These are phyloP conservation scores for Tympanopsis confertula DNA, from an alignment of 2,329 filamentous ascomycete species.

Conservation along the genomic window DNA sequence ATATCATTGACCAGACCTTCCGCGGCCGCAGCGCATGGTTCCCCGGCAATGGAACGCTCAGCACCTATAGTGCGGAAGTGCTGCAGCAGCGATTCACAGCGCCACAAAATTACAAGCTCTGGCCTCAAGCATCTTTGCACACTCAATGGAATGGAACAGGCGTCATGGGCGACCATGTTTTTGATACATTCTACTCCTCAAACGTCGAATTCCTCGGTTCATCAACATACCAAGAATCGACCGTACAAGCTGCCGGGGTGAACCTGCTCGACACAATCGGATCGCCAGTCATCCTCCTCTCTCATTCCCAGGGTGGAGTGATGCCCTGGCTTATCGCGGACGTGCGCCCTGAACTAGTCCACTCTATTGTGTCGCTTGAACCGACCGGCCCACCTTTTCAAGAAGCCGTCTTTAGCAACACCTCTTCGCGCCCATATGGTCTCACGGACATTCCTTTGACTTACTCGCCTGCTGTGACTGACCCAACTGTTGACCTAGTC, in stretches of 20 bases:
- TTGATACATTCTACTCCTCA: slow-evolving; percentile 27
- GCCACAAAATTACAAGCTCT: slow-evolving; percentile 15
- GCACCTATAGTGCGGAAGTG: slow-evolving; percentile 17
- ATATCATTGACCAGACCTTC: slow-evolving; percentile 31
- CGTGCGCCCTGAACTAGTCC: slow-evolving; percentile 24
- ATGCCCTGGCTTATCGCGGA: slow-evolving; percentile 28
- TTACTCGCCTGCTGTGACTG: slow-evolving; percentile 28
- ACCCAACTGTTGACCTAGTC: slow-evolving; percentile 20
- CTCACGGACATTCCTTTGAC: slow-evolving; percentile 34
- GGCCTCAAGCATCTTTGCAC: slow-evolving; percentile 25
- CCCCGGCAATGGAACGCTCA: slow-evolving; percentile 15
- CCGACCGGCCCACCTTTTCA: slow-evolving; percentile 33
- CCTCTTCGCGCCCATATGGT: slow-evolving; percentile 25
- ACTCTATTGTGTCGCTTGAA: slow-evolving; percentile 29
- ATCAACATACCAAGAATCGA: slow-evolving; percentile 18
- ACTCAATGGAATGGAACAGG: slow-evolving; percentile 30
- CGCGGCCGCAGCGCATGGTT: slow-evolving; percentile 30
- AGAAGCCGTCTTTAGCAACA: slow-evolving; percentile 23
- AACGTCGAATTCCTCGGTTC: slow-evolving; percentile 22
- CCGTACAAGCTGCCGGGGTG: slow-evolving; percentile 24
- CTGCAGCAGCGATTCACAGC: slow-evolving; percentile 25
- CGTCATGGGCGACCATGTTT: slow-evolving; percentile 22
- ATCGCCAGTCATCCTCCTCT: slow-evolving; percentile 23
- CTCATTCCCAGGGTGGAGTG: slow-evolving; percentile 32
- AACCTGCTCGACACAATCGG: slow-evolving; percentile 29